Conservation (phyloP, 108 stramenopile species). For the Asterionellopsis glacialis region DNA sequence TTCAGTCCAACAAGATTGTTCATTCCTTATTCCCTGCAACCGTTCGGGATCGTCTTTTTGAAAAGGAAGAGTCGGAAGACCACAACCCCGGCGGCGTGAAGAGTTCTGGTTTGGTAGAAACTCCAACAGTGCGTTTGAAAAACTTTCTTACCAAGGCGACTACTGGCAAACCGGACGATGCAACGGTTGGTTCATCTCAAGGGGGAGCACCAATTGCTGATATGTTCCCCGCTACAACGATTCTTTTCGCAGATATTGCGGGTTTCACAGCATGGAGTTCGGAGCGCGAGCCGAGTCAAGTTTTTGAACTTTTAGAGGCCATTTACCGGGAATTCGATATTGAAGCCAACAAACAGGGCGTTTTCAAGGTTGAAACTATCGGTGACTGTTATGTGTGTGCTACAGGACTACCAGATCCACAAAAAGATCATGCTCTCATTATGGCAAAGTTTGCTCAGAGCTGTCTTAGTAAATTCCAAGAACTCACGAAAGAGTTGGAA, state of each 20-base stretch:
- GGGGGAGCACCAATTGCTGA: conserved; percentile 1
- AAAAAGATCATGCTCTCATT: conserved; percentile 2
- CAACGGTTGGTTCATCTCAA: not conserved
- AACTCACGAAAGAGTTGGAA: not conserved
- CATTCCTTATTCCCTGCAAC: conserved; percentile 19
- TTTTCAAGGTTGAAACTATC: conserved; percentile 42
- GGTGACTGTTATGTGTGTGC: conserved; percentile 4
- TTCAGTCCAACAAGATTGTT: conserved; percentile 9
- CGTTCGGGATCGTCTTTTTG: conserved; percentile 18
- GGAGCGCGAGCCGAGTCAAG: conserved; percentile 32
- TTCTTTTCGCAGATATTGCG: conserved; percentile 48
- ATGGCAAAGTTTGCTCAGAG: not conserved
- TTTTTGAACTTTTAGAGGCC: conserved; percentile 42
- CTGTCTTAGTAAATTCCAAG: not conserved
- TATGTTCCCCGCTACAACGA: conserved; percentile 3
- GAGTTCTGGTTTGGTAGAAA: not conserved
- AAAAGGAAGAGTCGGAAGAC: not conserved
- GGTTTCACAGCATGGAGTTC: conserved; percentile 48
- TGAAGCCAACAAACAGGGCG: conserved; percentile 32
- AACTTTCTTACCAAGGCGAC: not conserved
- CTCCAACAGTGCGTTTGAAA: not conserved
- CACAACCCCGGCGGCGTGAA: not conserved
- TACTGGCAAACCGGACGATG: not conserved
- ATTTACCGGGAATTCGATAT: conserved; percentile 41
- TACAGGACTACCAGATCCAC: conserved; percentile 4